Conservation (phyloP, 2,329 filamentous ascomycete genomes). For the Metarhizium sp. region DNA sequence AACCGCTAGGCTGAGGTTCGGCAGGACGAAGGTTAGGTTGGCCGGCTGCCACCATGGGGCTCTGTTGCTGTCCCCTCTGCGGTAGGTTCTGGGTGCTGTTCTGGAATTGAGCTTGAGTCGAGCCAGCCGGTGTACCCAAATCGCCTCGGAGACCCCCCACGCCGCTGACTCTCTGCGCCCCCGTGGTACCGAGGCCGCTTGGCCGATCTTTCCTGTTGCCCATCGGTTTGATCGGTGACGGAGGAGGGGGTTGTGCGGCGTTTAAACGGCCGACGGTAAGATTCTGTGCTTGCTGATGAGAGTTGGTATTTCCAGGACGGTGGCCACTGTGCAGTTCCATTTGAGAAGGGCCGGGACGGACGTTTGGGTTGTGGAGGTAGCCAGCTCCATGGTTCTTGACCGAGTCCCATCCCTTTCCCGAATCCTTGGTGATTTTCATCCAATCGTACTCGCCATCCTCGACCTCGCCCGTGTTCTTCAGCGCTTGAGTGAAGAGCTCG, state of each 20-base stretch:
- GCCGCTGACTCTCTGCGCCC: slow-evolving; percentile 68
- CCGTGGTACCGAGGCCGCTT: slow-evolving; percentile 67
- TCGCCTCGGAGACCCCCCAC: slow-evolving; percentile 59
- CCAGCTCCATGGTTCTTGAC: slow-evolving; percentile 54
- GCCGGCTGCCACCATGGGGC: slow-evolving; percentile 45
- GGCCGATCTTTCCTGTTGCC: slow-evolving; percentile 65
- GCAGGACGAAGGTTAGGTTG: slow-evolving; percentile 45
- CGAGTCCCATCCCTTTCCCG: slow-evolving; percentile 80
- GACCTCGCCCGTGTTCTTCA: slow-evolving; percentile 88
- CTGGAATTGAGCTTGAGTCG: slow-evolving; percentile 93
- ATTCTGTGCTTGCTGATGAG: slow-evolving; percentile 52
- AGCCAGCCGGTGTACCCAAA: slow-evolving; percentile 75
- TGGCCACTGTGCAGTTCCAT: slow-evolving; percentile 73
- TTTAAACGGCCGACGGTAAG: slow-evolving; percentile 85
- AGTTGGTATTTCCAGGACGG: slow-evolving; percentile 54
- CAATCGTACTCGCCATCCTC: slow-evolving; percentile 99
- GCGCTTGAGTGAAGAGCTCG: slow-evolving; percentile 89
- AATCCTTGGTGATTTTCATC: slow-evolving; percentile 87
- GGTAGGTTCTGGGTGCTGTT: slow-evolving; percentile 86
- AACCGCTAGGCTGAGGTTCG: slow-evolving; percentile 68
- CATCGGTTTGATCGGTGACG: slow-evolving; percentile 74
- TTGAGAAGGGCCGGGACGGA: slow-evolving; percentile 69
- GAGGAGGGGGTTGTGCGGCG: slow-evolving; percentile 82
- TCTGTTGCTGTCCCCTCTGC: slow-evolving; percentile 51
- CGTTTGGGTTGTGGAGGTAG: slow-evolving; percentile 67